A percentile compares a stretch with the other conserved stretches of the same genome.
Conservation (phyloP, 345 rosid species). For the Syzygium aqueum region DNA sequence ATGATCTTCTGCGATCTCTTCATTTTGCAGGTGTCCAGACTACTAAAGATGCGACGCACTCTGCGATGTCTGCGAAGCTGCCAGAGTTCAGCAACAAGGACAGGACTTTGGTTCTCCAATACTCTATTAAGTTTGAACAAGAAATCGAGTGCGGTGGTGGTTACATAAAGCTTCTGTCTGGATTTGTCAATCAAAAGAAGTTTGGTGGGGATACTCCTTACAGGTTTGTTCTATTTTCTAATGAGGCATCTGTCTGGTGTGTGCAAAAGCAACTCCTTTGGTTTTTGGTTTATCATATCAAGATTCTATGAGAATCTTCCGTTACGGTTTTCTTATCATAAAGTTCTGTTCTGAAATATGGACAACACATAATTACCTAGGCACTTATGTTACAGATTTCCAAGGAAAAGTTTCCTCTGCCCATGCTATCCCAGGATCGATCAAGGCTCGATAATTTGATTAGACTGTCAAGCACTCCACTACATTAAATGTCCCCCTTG, state of each 20-base stretch:
- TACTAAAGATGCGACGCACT: slow-evolving; percentile 67
- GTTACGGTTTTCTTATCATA: neutral
- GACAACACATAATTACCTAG: neutral
- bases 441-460: neutral
- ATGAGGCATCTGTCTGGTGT: neutral
- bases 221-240: slow-evolving; percentile 32
- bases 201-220: slow-evolving; percentile 98
- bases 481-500: neutral
- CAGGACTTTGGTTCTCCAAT: slow-evolving; percentile 79
- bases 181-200: slow-evolving; percentile 90
- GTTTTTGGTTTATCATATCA: neutral
- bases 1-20: neutral
- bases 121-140: slow-evolving; percentile 80
- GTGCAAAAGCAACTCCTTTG: neutral
- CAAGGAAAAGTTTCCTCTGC: neutral
- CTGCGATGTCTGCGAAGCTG: slow-evolving; percentile 82
- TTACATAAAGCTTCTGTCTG: slow-evolving; percentile 86
- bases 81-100: slow-evolving; percentile 81
- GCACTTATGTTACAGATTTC: neutral
- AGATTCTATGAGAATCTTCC: neutral
- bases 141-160: slow-evolving; percentile 97
- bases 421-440: neutral
- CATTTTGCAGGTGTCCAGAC: slow-evolving; percentile 70
- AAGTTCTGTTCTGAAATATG: neutral
- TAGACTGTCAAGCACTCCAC: neutral